These are phyloP conservation scores for Begonia loranthoides DNA, from an alignment of 306 rosid genomes.

Conservation along the genomic window DNA sequence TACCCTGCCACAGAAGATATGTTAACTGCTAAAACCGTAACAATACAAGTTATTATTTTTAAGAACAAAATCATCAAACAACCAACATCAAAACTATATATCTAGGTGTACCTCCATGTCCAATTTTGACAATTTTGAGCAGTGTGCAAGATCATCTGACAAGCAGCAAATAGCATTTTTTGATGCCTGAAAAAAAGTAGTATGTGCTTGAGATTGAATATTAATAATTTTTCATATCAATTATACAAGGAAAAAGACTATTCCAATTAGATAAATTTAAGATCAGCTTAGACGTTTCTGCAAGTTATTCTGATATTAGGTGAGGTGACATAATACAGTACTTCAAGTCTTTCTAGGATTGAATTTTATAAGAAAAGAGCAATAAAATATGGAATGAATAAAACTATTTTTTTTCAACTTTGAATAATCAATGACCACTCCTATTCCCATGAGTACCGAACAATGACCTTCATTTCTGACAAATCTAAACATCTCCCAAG, in stretches of 20 bases:
- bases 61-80: slow-evolving; percentile 3
- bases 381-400: no score
- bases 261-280: background rate
- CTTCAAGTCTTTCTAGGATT: no score
- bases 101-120: slow-evolving; percentile 65
- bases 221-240: background rate
- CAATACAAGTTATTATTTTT: background rate
- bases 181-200: slow-evolving; percentile 50
- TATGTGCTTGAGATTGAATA: background rate
- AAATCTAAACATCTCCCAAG: slow-evolving; percentile 58
- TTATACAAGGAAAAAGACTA: background rate
- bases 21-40: no score
- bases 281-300: background rate
- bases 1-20: slow-evolving; percentile 43
- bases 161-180: slow-evolving; percentile 57
- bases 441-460: no score
- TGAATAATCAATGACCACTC: no score
- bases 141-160: slow-evolving; percentile 66
- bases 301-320: no score
- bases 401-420: no score
- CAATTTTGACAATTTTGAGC: slow-evolving; percentile 72
- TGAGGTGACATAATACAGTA: no score
- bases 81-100: slow-evolving; percentile 8
- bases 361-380: no score
- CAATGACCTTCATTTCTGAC: slow-evolving; percentile 71